Evolutionary conservation across 2,329 filamentous ascomycete genomes (phyloP), one percentile per base, ranked within the genome.

Genomic region (Cercospora sp.): DNA sequence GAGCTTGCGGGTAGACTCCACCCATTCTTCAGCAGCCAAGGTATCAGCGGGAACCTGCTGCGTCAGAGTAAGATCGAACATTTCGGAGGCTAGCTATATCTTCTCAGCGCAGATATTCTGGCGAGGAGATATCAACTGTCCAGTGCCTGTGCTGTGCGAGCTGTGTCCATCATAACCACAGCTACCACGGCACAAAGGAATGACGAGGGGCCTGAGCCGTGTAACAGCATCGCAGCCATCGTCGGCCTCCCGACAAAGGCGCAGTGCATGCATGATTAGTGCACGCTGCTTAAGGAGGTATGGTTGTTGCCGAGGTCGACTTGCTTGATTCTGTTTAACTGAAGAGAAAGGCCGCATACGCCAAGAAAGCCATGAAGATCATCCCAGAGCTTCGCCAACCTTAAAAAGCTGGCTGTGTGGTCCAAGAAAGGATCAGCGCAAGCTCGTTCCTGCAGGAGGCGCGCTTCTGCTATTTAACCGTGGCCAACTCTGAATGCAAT

Each of bases 51-150:
- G 60, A 33, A 63, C 26, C 45, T 63, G 60, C 31, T 63, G 60
- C 10, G 60, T 63, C n/a, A 63, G 26, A 20, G 42, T 30, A 13
- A 63, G 60, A 28, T 63, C 60, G n/a, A 63, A 63, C 60, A 63
- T 63, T 48, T 16, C 45, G 13, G n/a, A 18, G 42, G 30, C 57
- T 59, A 16, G 42, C 42, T 48, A 18, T 48, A 20, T 20, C n/a
- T 20, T 20, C 18, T 48, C 18, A 20, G 18, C 42, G 18, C 12
- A 23, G n/a, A 10, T 48, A 3, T 20, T 23, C 42, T 48, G 18
- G 42, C 18, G 42, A 48, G 42, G 7, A 23, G 42, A n/a, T 23
- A 12, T 48, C 42, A 18, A 20, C n/a, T 48, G 18, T 48, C n/a
- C n/a, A 48, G 42, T 48, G 42, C 42, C 36, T 48, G 42, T 48